Conservation (phyloP, 1,139 yeast genomes). For the Yamadazyma aaseri region DNA sequence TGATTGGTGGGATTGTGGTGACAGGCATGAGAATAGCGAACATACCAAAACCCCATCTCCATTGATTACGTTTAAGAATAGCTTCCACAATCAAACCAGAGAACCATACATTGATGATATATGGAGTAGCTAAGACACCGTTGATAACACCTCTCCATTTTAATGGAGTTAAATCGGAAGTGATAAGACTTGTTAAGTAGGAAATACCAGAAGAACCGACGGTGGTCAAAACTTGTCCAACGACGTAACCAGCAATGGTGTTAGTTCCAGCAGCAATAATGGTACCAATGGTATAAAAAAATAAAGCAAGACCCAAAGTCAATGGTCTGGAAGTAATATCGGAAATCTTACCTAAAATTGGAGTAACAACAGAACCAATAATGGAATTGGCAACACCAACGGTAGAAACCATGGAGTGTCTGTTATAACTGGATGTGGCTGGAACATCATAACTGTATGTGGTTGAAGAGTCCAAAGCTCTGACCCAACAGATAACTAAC, state of each 20-base stretch:
- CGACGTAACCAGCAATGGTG: slow-evolving; percentile 26
- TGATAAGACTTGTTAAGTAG: slow-evolving; percentile 19
- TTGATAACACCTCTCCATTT: slow-evolving; percentile 30
- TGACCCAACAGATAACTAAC: slow-evolving; percentile 35
- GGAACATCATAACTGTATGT: slow-evolving; percentile 26
- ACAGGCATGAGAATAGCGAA: slow-evolving; percentile 35
- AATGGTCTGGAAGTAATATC: slow-evolving; percentile 30
- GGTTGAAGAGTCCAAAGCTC: slow-evolving; percentile 36
- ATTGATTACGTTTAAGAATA: slow-evolving; percentile 23
- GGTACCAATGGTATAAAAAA: slow-evolving; percentile 24
- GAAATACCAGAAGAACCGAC: slow-evolving; percentile 24
- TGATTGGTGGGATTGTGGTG: slow-evolving; percentile 25
- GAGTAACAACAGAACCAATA: slow-evolving; percentile 25
- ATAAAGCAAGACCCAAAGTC: slow-evolving; percentile 21
- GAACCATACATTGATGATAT: slow-evolving; percentile 30
- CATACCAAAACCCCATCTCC: slow-evolving; percentile 46
- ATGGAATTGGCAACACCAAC: slow-evolving; percentile 24
- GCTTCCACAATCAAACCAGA: slow-evolving; percentile 29
- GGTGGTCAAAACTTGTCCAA: slow-evolving; percentile 27
- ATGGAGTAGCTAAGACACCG: slow-evolving; percentile 27
- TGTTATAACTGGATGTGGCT: slow-evolving; percentile 31
- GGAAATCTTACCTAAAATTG: slow-evolving; percentile 30
- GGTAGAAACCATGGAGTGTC: slow-evolving; percentile 32
- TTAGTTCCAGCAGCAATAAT: slow-evolving; percentile 25
- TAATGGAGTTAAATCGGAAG: slow-evolving; percentile 32